Conservation (phyloP, 164 flowering plant genomes). For the Kalanchoe fedtschenkoi region DNA sequence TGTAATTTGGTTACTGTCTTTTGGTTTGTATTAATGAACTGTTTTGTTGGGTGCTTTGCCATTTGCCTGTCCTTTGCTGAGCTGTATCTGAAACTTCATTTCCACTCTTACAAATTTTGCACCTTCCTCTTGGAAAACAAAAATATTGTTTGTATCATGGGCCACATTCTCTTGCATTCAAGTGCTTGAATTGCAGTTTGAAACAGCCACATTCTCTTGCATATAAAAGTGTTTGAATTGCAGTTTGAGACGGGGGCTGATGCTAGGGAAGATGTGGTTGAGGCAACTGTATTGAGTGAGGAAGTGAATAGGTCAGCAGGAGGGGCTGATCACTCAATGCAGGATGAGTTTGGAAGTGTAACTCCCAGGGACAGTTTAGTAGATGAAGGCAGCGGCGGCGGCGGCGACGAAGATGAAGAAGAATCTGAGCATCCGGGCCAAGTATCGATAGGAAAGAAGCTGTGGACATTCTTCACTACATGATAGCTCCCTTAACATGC, state of each 20-base stretch:
- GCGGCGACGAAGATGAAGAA: slow-evolving; percentile 19
- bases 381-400: slow-evolving; percentile 17
- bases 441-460: slow-evolving; percentile 56
- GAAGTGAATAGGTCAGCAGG: slow-evolving; percentile 39
- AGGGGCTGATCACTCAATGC: slow-evolving; percentile 12
- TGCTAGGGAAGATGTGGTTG: slow-evolving; percentile 11
- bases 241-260: slow-evolving; percentile 16
- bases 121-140: neutral
- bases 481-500: slow-evolving; percentile 41
- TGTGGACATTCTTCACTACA: slow-evolving; percentile 58
- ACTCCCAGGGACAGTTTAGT: slow-evolving; percentile 17
- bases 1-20: no score
- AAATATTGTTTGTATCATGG: neutral
- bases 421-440: slow-evolving; percentile 45
- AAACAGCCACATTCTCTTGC: slow-evolving; percentile 1
- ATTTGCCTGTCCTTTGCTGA: neutral
- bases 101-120: neutral
- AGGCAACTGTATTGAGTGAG: slow-evolving; percentile 29
- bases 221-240: neutral
- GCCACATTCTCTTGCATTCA: neutral
- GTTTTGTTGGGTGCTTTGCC: no score
- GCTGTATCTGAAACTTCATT: neutral
- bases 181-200: slow-evolving; percentile 12
- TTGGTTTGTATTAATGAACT: no score
- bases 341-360: slow-evolving; percentile 19